A percentile compares a stretch with the other conserved stretches of the same genome.
These are phyloP conservation scores for Cicer yamashitae DNA, from an alignment of 306 rosid species.

Conservation along the genomic window DNA sequence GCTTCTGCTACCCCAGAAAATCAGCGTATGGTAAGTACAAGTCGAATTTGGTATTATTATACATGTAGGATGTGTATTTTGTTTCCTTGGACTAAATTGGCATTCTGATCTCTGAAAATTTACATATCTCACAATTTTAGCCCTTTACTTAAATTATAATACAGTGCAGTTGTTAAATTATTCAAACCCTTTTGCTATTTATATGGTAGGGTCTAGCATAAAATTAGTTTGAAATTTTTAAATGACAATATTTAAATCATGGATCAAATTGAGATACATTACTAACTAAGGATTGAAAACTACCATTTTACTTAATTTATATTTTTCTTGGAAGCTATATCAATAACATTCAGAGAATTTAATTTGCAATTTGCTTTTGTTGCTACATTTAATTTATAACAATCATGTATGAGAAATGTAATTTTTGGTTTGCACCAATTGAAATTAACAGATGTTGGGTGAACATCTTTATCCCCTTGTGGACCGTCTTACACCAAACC, in stretches of 20 bases:
- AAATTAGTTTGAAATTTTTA: constrained; percentile 18
- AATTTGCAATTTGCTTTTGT: neutral
- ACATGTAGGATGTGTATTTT: neutral
- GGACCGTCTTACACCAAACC: constrained; percentile 61
- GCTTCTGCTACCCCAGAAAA: constrained; percentile 81
- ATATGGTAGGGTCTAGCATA: neutral
- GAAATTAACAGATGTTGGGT: constrained; percentile 74
- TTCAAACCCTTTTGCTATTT: neutral
- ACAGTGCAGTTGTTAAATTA: neutral
- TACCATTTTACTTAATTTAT: constrained; percentile 10
- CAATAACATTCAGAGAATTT: neutral
- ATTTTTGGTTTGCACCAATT: constrained; percentile 18
- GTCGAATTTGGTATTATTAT: neutral
- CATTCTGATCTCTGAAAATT: constrained; percentile 1
- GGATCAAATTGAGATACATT: constrained; percentile 1
- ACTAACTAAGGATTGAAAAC: neutral
- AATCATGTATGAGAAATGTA: constrained; percentile 13
- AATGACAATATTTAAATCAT: neutral
- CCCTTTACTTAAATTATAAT: neutral
- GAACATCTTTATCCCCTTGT: constrained; percentile 90
- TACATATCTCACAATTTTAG: neutral
- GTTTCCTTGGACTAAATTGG: neutral
- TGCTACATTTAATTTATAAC: neutral
- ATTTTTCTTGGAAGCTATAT: neutral
- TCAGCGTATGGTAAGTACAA: constrained; percentile 67